Evolutionary conservation across 2,329 filamentous ascomycete genomes (phyloP).

Genomic region (Nemania sp.): DNA sequence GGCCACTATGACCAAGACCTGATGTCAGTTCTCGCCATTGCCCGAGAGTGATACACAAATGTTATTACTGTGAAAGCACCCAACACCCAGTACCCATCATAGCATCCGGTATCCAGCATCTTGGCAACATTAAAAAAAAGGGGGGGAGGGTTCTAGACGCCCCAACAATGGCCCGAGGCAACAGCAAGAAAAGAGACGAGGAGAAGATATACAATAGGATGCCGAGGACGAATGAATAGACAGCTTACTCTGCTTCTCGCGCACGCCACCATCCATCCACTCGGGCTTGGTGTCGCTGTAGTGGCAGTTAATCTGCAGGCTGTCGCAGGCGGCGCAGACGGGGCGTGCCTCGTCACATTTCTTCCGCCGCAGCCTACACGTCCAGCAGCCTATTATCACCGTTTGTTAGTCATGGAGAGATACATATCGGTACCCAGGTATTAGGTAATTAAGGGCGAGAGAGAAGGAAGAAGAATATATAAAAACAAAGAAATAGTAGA

Average conservation of each 20-base stretch:
- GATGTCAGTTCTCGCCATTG: neutral
- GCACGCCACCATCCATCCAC: constrained; percentile 44
- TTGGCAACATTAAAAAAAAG: no score
- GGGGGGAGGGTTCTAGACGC: no score
- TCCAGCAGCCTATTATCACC: constrained; percentile 42
- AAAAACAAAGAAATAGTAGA: no score
- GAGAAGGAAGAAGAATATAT: neutral
- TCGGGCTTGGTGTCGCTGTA: constrained; percentile 43
- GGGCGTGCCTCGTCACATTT: constrained; percentile 49
- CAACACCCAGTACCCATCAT: neutral
- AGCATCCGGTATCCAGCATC: no score
- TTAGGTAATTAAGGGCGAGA: neutral
- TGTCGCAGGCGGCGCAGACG: constrained; percentile 44
- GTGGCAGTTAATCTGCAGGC: constrained; percentile 47
- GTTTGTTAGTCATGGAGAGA: constrained; percentile 7
- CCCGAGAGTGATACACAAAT: neutral
- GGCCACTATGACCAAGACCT: constrained; percentile 32
- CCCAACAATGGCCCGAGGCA: neutral
- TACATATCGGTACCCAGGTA: neutral
- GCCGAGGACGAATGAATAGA: neutral
- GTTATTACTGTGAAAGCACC: no score
- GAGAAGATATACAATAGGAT: no score
- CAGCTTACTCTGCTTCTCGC: constrained; percentile 39
- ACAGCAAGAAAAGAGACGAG: neutral
- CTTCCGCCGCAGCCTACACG: constrained; percentile 49